Percentiles rank a stretch among this genome's conserved stretches.
Conservation (phyloP, 495 filamentous ascomycete genomes). For the Poronia punctata region DNA sequence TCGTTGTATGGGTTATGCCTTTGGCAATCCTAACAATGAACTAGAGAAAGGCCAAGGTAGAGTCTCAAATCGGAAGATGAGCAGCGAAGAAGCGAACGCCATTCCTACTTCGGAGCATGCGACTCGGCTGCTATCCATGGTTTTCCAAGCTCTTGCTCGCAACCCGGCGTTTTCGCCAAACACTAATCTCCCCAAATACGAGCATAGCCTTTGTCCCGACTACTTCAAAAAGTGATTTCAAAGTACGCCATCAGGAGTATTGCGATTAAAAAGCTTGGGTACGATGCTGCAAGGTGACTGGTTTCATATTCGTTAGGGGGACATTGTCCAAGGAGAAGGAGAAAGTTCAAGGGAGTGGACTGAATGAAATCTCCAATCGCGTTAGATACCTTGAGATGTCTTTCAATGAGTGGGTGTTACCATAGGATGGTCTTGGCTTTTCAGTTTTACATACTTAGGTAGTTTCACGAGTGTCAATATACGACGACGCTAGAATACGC, state of each 20-base stretch:
- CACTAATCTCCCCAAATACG: slow-evolving; percentile 4
- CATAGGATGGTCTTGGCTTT: too few relatives aligned
- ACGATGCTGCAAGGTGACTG: too few relatives aligned
- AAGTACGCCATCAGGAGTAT: slow-evolving; percentile 6
- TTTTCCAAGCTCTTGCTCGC: slow-evolving; percentile 25
- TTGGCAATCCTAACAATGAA: slow-evolving; percentile 22
- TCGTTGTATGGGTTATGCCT: slow-evolving; percentile 19
- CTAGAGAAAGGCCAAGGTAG: slow-evolving; percentile 13
- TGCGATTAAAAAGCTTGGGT: slow-evolving; percentile 3
- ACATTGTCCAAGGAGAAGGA: slow-evolving; percentile 7
- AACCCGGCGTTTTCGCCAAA: slow-evolving; percentile 3
- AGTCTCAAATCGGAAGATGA: slow-evolving; percentile 9
- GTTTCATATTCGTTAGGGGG: slow-evolving; percentile 2
- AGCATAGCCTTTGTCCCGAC: slow-evolving; percentile 2
- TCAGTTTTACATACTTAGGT: too few relatives aligned
- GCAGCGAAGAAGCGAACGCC: slow-evolving; percentile 24
- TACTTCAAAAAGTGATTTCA: slow-evolving; percentile 5
- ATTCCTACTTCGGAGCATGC: slow-evolving; percentile 26
- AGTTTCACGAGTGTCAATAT: too few relatives aligned
- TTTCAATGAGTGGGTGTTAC: too few relatives aligned
- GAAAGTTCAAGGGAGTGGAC: too few relatives aligned
- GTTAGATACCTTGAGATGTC: too few relatives aligned
- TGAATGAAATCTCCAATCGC: too few relatives aligned
- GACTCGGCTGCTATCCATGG: slow-evolving; percentile 32
- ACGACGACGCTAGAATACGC: too few relatives aligned